Conservation (phyloP, 495 filamentous ascomycete species). For the Parathielavia appendiculata region DNA sequence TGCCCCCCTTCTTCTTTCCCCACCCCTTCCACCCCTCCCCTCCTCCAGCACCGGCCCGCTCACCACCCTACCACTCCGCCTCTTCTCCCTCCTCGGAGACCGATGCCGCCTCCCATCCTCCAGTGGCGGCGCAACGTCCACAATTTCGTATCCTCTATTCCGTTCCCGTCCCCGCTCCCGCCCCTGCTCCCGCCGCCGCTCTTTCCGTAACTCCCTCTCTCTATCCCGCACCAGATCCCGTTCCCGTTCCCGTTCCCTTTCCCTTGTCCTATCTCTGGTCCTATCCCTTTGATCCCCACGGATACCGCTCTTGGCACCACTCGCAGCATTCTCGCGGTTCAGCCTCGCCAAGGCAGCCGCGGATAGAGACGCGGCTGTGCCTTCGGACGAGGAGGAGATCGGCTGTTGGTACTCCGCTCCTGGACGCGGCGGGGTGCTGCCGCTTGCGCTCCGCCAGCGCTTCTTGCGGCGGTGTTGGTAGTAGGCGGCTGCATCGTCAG, state of each 20-base stretch:
- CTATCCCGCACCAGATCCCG: constrained; percentile 33
- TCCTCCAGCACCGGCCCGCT: constrained; percentile 68
- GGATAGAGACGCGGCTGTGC: constrained; percentile 31
- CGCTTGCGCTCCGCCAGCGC: constrained; percentile 1
- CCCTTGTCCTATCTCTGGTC: constrained; percentile 26
- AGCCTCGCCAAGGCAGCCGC: constrained; percentile 58
- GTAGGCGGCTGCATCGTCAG: neutral
- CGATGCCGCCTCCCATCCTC: constrained; percentile 11
- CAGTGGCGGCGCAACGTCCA: neutral
- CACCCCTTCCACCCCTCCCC: constrained; percentile 38
- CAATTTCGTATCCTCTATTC: constrained; percentile 18
- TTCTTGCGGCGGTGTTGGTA: constrained; percentile 7
- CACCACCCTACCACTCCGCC: constrained; percentile 52
- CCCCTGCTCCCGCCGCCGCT: constrained; percentile 1
- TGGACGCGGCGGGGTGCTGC: neutral
- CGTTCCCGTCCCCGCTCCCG: constrained; percentile 6
- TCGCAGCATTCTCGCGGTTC: constrained; percentile 49
- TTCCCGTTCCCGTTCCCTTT: constrained; percentile 29
- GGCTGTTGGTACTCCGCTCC: neutral
- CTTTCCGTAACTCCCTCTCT: constrained; percentile 10
- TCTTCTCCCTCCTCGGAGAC: constrained; percentile 21
- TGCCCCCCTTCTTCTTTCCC: neutral
- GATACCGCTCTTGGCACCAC: too few species aligned
- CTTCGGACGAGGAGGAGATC: neutral
- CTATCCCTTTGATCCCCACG: constrained; percentile 27